These are phyloP conservation scores for Crepidotus sp. DNA, from an alignment of 1,284 basidiomycete genomes.

Conservation along the genomic window DNA sequence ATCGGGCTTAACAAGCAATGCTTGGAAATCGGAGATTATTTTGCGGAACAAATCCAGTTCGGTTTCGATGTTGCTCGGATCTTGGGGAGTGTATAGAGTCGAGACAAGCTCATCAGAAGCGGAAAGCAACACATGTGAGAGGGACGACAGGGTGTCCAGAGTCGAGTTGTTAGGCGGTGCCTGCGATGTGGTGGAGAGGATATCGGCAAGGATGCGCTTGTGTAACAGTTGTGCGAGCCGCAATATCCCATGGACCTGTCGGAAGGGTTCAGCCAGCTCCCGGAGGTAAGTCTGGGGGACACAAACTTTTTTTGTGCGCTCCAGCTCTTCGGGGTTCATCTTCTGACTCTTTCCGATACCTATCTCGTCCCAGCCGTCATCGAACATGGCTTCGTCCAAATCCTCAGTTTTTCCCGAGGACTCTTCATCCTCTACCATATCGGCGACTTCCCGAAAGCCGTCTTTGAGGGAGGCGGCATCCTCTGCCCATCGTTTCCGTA, in stretches of 20 bases:
- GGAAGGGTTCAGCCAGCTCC: slow-evolving; percentile 6
- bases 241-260: slow-evolving; percentile 47
- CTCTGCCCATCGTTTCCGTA: slow-evolving; percentile 45
- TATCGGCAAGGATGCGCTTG: slow-evolving; percentile 45
- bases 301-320: slow-evolving; percentile 44
- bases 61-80: slow-evolving; percentile 30
- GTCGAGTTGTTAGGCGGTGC: slow-evolving; percentile 20
- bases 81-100: slow-evolving; percentile 55
- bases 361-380: slow-evolving; percentile 62
- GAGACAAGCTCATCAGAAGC: slow-evolving; percentile 57
- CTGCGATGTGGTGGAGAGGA: slow-evolving; percentile 32
- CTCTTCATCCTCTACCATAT: slow-evolving; percentile 40
- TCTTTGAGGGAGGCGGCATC: slow-evolving; percentile 56
- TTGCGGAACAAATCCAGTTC: slow-evolving; percentile 32
- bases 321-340: slow-evolving; percentile 36
- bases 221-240: slow-evolving; percentile 56
- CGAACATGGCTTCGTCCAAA: slow-evolving; percentile 26
- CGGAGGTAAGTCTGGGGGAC: background rate
- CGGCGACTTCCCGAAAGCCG: slow-evolving; percentile 47
- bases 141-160: slow-evolving; percentile 42
- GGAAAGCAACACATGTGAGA: slow-evolving; percentile 43
- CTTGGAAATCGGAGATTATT: slow-evolving; percentile 30
- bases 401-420: slow-evolving; percentile 22
- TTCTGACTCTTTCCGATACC: slow-evolving; percentile 36
- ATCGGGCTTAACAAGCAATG: slow-evolving; percentile 20